Percentiles rank a stretch among this genome's conserved stretches.
These are phyloP conservation scores for Jasminum sambac DNA, from an alignment of 257 asterid species.

Conservation along the genomic window DNA sequence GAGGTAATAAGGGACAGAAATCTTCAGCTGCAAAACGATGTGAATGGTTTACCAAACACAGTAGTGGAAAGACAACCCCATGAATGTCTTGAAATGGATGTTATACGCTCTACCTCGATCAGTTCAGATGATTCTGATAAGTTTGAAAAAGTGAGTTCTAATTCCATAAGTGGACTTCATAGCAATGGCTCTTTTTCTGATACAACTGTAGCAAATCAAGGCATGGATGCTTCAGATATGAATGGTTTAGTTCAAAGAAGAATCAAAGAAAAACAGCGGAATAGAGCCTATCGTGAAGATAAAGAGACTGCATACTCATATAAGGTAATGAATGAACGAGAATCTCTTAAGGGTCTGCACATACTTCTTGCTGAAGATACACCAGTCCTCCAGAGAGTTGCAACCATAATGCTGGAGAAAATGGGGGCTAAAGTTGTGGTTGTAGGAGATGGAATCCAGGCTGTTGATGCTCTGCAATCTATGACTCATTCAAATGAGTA, in stretches of 20 bases:
- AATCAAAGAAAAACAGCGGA: slow-evolving; percentile 19
- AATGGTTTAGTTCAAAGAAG: slow-evolving; percentile 24
- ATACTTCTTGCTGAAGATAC: slow-evolving; percentile 93
- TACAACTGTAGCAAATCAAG: slow-evolving; percentile 27
- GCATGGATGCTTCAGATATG: slow-evolving; percentile 29
- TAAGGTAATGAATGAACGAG: slow-evolving; percentile 37
- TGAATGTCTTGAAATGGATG: slow-evolving; percentile 62
- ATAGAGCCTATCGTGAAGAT: slow-evolving; percentile 20
- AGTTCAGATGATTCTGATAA: slow-evolving; percentile 71
- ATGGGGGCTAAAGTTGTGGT: slow-evolving; percentile 78
- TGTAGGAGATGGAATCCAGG: slow-evolving; percentile 89
- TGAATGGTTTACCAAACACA: slow-evolving; percentile 26
- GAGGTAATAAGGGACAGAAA: slow-evolving; percentile 44
- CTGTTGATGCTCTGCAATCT: slow-evolving; percentile 59
- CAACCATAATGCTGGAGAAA: slow-evolving; percentile 88
- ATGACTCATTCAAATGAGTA: slow-evolving; percentile 25
- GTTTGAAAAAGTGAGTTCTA: slow-evolving; percentile 41
- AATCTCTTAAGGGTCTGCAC: slow-evolving; percentile 57
- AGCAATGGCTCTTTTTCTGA: slow-evolving; percentile 28
- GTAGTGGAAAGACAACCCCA: slow-evolving; percentile 36
- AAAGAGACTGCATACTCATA: slow-evolving; percentile 23
- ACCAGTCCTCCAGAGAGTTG: slow-evolving; percentile 83
- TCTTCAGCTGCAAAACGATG: slow-evolving; percentile 31
- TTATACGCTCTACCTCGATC: slow-evolving; percentile 43
- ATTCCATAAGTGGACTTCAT: slow-evolving; percentile 14